A percentile compares a stretch with the other conserved stretches of the same genome.
Evolutionary conservation across 345 rosid genomes (phyloP).

Genomic region (Corchorus olitorius): DNA sequence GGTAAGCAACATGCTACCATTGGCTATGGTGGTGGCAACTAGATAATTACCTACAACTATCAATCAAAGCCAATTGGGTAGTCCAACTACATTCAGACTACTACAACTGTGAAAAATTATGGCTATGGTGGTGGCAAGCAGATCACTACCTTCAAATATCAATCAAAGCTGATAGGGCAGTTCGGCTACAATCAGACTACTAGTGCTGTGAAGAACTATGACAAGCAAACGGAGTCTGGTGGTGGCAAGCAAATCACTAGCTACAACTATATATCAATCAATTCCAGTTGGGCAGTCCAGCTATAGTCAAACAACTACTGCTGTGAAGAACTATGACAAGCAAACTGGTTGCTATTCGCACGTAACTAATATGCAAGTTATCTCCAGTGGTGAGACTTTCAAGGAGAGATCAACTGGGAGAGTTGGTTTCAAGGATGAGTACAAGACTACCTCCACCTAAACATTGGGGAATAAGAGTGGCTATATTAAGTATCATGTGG

Average conservation of each 20-base stretch:
- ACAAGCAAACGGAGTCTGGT: slow-evolving; percentile 12
- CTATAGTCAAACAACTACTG: neutral
- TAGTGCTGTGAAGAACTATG: neutral
- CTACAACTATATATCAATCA: neutral
- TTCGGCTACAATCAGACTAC: neutral
- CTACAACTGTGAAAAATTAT: no score
- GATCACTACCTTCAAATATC: neutral
- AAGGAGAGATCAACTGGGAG: slow-evolving; percentile 24
- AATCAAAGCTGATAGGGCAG: neutral
- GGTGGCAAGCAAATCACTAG: neutral
- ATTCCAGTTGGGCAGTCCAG: neutral
- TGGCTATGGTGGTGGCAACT: neutral
- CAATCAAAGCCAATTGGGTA: no score
- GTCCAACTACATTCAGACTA: no score
- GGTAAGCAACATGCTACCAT: no score
- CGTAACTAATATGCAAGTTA: neutral
- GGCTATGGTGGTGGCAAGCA: neutral
- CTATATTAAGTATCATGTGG: no score
- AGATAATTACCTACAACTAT: no score
- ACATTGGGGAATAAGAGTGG: slow-evolving; percentile 18
- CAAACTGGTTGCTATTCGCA: neutral
- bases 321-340: slow-evolving; percentile 2
- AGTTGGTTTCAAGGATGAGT: slow-evolving; percentile 22
- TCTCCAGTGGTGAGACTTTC: slow-evolving; percentile 14
- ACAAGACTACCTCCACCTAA: neutral